These are phyloP conservation scores for Alternaria metachromatica DNA, from an alignment of 2,329 filamentous ascomycete genomes.

Conservation along the genomic window DNA sequence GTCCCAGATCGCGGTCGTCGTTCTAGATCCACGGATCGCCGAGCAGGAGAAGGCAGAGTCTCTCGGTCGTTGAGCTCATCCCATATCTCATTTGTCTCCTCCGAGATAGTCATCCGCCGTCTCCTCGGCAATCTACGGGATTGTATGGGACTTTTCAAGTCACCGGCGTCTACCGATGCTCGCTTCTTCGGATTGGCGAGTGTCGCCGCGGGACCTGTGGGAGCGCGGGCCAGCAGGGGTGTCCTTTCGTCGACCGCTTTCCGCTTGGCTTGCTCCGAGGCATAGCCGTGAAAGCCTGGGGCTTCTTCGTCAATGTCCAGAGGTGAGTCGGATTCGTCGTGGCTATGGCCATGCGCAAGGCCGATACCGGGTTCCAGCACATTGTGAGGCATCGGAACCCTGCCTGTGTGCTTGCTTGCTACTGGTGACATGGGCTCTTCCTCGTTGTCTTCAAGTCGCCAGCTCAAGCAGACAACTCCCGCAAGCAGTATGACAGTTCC, in stretches of 20 bases:
- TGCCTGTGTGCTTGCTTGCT: slow-evolving; percentile 42
- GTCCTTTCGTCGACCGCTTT: slow-evolving; percentile 43
- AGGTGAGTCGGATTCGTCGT: slow-evolving; percentile 54
- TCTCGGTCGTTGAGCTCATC: slow-evolving; percentile 76
- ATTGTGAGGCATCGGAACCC: slow-evolving; percentile 61
- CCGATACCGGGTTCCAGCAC: slow-evolving; percentile 83
- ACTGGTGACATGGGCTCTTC: slow-evolving; percentile 59
- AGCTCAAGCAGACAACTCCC: slow-evolving; percentile 89
- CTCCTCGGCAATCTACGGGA: slow-evolving; percentile 33
- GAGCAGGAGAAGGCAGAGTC: slow-evolving; percentile 33
- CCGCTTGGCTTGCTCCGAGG: slow-evolving; percentile 35
- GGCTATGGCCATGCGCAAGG: slow-evolving; percentile 73
- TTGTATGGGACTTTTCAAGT: slow-evolving; percentile 31
- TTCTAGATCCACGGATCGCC: slow-evolving; percentile 40
- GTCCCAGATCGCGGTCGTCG: slow-evolving; percentile 45
- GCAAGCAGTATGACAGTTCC: slow-evolving; percentile 85
- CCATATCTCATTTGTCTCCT: slow-evolving; percentile 83
- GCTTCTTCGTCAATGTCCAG: slow-evolving; percentile 37
- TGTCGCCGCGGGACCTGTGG: slow-evolving; percentile 41
- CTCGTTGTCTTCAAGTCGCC: slow-evolving; percentile 84
- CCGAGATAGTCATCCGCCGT: slow-evolving; percentile 60
- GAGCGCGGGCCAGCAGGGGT: slow-evolving; percentile 43
- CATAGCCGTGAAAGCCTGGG: slow-evolving; percentile 37
- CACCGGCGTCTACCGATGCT: slow-evolving; percentile 24
- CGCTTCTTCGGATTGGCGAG: slow-evolving; percentile 33